Evolutionary conservation across 345 rosid species (phyloP), one percentile per base, ranked within the genome.

Genomic region (Camelina laxa): DNA sequence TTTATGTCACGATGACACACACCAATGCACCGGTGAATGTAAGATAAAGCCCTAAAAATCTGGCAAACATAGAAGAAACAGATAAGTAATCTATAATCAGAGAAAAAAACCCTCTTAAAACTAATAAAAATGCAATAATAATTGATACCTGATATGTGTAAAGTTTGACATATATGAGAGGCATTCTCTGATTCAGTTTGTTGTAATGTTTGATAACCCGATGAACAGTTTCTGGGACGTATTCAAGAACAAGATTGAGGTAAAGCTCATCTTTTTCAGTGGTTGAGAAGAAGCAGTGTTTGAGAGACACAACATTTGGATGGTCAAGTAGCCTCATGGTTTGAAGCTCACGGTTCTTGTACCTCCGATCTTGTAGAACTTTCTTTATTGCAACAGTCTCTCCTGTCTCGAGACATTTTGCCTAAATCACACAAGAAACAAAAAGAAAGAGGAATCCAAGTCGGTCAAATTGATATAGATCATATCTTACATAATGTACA

Each of bases 311-410:
- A 64, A 90, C 91, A 76, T 92, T 95, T 1, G 97, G 94, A 71
- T 95, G 99, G 83, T 95, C 99, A 76, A 95, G 91, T 66, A 90
- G 90, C 57, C 98, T 97, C 99, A 95, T 92, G 51, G 97, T 90
- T 79, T 95, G 99, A 79, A 95, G 83, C 79, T 95, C 99, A 49
- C 99, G 91, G 78, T 95, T 95, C 90, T 95, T 95, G 78, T 92
- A 95, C 82, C 99, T 85, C 83, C 87, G 86, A 78, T 95, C 99
- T 80, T 95, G 99, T 75, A 95, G 82, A 60, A 95, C 99, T 85
- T 95, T 94, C 87, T 94, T 94, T 81, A 94, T 95, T 0, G 98
- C 98, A 62, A 94, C 97, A 47, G 97, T 87, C 81, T 95, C 99
- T 60, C 97, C 97, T 0, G 96, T 90, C 86, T 95, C 99, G 17